These are phyloP conservation scores for Talaromyces sp. DNA, from an alignment of 2,329 filamentous ascomycete species.

Conservation along the genomic window DNA sequence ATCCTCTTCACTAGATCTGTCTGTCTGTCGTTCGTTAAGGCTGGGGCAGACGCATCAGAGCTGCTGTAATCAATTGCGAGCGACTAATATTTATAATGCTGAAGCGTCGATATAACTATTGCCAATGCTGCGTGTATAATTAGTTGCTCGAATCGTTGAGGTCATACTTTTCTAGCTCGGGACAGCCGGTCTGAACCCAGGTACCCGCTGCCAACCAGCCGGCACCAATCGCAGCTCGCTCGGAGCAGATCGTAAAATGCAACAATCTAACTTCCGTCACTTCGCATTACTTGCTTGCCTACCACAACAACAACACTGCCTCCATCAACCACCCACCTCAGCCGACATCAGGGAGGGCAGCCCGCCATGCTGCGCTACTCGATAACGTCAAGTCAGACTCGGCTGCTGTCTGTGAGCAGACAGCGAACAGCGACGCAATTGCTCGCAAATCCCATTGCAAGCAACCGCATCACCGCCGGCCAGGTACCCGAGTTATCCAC, in stretches of 20 bases:
- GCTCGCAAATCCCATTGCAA: constrained; percentile 37
- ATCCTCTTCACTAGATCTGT: constrained; percentile 5
- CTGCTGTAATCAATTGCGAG: constrained; percentile 3
- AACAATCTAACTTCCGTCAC: constrained; percentile 22
- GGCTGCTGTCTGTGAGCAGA: constrained; percentile 39
- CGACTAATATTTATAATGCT: not conserved
- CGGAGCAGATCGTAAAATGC: constrained; percentile 39
- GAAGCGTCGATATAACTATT: not conserved
- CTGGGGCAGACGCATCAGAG: not conserved
- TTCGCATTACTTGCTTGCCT: not conserved
- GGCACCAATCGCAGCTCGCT: constrained; percentile 19
- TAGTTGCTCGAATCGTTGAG: not conserved
- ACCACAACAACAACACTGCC: not conserved
- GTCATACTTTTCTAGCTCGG: constrained; percentile 10
- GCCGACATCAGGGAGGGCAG: constrained; percentile 38
- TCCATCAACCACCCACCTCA: constrained; percentile 21
- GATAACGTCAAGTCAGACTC: constrained; percentile 46
- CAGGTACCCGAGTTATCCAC: constrained; percentile 34
- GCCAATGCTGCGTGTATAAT: too few relatives aligned
- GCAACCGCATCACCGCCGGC: constrained; percentile 35
- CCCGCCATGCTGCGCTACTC: constrained; percentile 56
- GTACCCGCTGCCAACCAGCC: constrained; percentile 11
- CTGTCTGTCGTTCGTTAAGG: not conserved
- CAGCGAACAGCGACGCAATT: constrained; percentile 42
- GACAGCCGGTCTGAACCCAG: not conserved